phyloP scores from a whole-genome alignment of 192 early-diverging fungal genomes.

The Entomortierella chlamydospora region DNA sequence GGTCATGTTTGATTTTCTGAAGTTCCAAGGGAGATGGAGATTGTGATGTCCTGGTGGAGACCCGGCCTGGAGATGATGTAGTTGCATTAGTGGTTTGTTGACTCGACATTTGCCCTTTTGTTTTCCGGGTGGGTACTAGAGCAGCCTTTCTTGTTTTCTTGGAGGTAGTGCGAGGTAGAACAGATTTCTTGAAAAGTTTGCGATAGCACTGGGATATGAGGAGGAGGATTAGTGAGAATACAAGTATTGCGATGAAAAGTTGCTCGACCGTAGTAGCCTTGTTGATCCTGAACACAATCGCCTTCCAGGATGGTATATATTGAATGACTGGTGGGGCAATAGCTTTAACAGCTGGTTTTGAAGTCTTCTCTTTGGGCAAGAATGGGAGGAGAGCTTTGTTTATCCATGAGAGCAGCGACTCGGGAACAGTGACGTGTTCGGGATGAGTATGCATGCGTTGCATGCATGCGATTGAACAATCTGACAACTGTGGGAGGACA shows the following conservation, averaged over 20 bases:
- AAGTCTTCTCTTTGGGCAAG: background rate
- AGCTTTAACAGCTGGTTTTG: background rate
- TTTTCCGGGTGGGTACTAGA: background rate
- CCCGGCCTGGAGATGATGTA: background rate
- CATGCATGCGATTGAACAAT: constrained; percentile 19
- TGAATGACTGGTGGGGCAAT: background rate
- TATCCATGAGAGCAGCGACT: constrained; percentile 31
- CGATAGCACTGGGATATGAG: background rate
- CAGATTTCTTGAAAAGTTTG: background rate
- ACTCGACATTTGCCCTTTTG: constrained; percentile 4
- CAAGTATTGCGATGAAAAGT: background rate
- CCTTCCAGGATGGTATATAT: background rate
- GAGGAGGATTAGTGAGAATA: background rate
- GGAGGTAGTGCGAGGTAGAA: background rate
- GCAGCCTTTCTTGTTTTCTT: background rate
- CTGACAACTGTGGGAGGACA: too few species aligned
- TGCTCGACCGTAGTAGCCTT: background rate
- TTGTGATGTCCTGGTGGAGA: background rate
- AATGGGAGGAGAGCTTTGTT: background rate
- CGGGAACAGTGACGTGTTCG: constrained; percentile 27
- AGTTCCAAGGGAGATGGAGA: constrained; percentile 9
- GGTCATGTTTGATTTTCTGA: constrained; percentile 34
- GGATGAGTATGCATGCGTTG: background rate
- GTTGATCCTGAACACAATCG: background rate
- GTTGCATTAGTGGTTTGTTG: background rate